Evolutionary conservation across 805 yeast species (phyloP), one percentile per base, ranked within the genome.

Genomic region (Barnettozyma siamensis): DNA sequence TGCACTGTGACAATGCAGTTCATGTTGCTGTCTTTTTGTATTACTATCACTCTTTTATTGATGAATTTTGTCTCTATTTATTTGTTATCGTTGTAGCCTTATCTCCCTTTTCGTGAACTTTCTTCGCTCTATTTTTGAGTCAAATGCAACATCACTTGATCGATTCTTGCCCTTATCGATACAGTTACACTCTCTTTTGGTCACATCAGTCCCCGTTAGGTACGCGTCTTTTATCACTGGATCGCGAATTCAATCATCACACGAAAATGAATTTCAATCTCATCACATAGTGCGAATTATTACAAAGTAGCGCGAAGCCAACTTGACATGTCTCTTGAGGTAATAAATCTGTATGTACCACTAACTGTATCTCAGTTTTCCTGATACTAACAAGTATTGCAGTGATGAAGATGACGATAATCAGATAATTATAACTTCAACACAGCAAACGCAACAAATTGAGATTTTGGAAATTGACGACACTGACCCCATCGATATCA

Each of bases 381-480:
- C 11, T 19, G 18, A 7, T 31, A 31, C 34, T 24, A 26, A 34
- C 30, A 9, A 4, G 16, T 29, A n/a, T 6, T 29, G 13, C 7
- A 26, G 33, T 10, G 40, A 36, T 11, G 38, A 41, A 6, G 36
- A 32, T 3, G 18, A 12, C n/a, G n/a, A n/a, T n/a, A n/a, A n/a
- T n/a, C n/a, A n/a, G 17, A 13, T 19, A 16, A 17, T 36, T 12
- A 21, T 40, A n/a, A 35, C 39, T 13, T 40, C 39, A 8, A 40
- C 39, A 8, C 43, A 40, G 15, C 20, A 20, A 16, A n/a, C 8
- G 8, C 3, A 15, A 6, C 15, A 15, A 8, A 33, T 35, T 7
- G 43, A 35, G 11, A 16, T 40, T n/a, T 19, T 35, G 11, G 43
- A 35, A 13, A 27, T 35, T 10, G 43, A 35, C 9, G 36, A 40